A percentile compares a stretch with the other conserved stretches of the same genome.
Conservation (phyloP, 2,329 filamentous ascomycete species). For the Rhinocladiella mackenziei region DNA sequence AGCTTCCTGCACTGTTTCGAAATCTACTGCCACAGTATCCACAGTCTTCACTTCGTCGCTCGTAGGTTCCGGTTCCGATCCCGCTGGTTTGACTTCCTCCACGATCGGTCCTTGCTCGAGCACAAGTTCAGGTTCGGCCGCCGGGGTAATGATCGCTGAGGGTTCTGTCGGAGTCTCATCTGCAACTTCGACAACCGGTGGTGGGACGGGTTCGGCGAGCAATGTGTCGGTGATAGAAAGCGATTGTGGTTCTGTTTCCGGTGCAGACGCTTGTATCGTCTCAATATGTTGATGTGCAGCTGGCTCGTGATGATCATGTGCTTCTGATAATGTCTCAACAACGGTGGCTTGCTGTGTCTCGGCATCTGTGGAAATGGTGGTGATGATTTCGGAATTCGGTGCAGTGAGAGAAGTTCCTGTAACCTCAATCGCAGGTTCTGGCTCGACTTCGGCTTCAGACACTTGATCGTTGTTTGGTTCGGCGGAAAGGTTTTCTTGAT, state of each 20-base stretch:
- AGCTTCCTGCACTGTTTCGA: background rate
- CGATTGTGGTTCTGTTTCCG: too few species aligned
- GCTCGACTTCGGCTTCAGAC: background rate
- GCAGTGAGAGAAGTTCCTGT: background rate
- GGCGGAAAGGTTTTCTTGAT: background rate
- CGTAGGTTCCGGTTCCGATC: background rate
- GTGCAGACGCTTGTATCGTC: background rate
- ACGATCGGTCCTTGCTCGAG: background rate
- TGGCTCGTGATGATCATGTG: background rate
- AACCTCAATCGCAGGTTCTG: background rate
- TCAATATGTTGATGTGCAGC: slow-evolving; percentile 1
- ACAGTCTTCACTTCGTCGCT: background rate
- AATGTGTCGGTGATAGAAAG: too few species aligned
- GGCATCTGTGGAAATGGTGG: background rate
- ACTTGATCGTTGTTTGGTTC: background rate
- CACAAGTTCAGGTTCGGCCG: background rate
- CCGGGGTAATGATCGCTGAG: background rate
- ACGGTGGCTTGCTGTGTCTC: background rate
- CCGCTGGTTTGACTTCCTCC: background rate
- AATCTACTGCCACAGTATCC: background rate
- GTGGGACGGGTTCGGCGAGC: too few species aligned
- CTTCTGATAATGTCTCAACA: background rate
- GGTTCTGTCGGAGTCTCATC: background rate
- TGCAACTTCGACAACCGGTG: background rate
- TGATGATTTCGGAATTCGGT: background rate